Evolutionary conservation across 345 rosid species (phyloP).

Genomic region (Heritiera fomes): DNA sequence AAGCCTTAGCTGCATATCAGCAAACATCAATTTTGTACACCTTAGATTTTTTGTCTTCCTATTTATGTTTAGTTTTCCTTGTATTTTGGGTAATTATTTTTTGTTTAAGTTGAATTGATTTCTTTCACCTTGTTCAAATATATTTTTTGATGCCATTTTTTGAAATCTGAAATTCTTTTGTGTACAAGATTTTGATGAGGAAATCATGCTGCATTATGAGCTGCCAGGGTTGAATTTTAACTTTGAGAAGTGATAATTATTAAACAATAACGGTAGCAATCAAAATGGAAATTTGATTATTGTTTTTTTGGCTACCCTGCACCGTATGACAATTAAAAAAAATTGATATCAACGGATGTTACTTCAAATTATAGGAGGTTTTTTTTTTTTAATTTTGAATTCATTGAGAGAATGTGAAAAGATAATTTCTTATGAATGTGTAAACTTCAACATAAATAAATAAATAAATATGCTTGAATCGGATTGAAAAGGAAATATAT

Average conservation of each 20-base stretch:
- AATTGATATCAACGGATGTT: too few species aligned
- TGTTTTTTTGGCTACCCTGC: too few species aligned
- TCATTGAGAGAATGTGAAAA: too few species aligned
- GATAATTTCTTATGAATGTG: too few species aligned
- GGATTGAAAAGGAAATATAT: too few species aligned
- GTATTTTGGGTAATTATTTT: neutral
- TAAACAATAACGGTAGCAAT: neutral
- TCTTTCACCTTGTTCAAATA: neutral
- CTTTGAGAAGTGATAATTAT: too few species aligned
- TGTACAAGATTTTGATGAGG: neutral
- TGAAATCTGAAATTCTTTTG: neutral
- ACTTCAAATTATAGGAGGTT: too few species aligned
- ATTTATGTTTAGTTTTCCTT: neutral
- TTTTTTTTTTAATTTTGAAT: too few species aligned
- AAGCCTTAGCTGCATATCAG: slow-evolving; percentile 23
- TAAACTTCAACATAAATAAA: too few species aligned
- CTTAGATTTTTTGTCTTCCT: neutral
- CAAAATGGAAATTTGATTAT: neutral
- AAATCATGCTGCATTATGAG: neutral
- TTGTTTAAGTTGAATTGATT: neutral
- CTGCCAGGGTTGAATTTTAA: neutral
- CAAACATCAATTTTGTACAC: neutral
- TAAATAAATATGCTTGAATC: too few species aligned
- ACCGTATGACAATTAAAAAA: too few species aligned
- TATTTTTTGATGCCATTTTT: slow-evolving; percentile 3